These are phyloP conservation scores for Vicia sativa DNA, from an alignment of 306 rosid species.

Conservation along the genomic window DNA sequence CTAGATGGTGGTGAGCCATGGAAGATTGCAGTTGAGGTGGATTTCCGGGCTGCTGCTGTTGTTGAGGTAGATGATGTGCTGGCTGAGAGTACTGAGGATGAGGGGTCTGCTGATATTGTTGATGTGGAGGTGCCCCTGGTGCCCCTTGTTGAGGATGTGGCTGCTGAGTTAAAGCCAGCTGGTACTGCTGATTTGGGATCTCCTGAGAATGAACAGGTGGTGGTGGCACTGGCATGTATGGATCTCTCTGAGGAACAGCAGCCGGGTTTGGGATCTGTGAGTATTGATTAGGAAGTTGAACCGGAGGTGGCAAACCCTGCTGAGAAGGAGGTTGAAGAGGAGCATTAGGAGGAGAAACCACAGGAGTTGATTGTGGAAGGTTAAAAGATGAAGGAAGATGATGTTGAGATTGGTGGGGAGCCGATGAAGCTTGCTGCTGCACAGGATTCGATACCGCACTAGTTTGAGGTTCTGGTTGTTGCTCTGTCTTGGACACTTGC, in stretches of 20 bases:
- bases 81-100: slow-evolving; percentile 71
- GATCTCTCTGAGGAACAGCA: slow-evolving; percentile 66
- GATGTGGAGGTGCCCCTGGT: slow-evolving; percentile 57
- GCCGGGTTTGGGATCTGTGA: slow-evolving; percentile 66
- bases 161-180: slow-evolving; percentile 62
- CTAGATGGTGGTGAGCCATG: slow-evolving; percentile 68
- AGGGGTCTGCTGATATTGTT: slow-evolving; percentile 60
- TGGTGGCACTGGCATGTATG: slow-evolving; percentile 58
- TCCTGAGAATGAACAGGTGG: slow-evolving; percentile 67
- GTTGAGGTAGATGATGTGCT: slow-evolving; percentile 59
- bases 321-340: slow-evolving; percentile 75
- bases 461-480: slow-evolving; percentile 48
- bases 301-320: slow-evolving; percentile 51
- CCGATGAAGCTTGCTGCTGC: slow-evolving; percentile 56
- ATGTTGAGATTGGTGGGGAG: slow-evolving; percentile 67
- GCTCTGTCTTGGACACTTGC: slow-evolving; percentile 56
- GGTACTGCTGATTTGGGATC: slow-evolving; percentile 66
- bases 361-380: slow-evolving; percentile 54
- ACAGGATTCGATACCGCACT: slow-evolving; percentile 44
- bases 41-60: slow-evolving; percentile 58
- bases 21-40: slow-evolving; percentile 63
- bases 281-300: slow-evolving; percentile 64
- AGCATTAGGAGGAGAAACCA: slow-evolving; percentile 62
- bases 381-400: slow-evolving; percentile 53
- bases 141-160: slow-evolving; percentile 52